A percentile compares a stretch with the other conserved stretches of the same genome.
These are phyloP conservation scores for Suillus placidus DNA, from an alignment of 768 basidiomycete species.

Conservation along the genomic window DNA sequence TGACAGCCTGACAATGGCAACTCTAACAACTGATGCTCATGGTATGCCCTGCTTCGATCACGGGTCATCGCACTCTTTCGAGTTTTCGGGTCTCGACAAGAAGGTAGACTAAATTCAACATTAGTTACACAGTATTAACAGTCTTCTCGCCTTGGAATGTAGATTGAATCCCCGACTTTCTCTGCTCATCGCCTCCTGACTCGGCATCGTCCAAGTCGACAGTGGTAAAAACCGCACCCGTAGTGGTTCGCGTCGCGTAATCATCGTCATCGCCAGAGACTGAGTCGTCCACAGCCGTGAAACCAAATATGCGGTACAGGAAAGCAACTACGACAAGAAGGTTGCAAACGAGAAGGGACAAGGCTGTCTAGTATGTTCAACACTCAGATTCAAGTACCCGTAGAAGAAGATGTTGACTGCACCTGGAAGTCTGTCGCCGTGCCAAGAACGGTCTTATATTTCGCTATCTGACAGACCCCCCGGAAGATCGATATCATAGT, in stretches of 20 bases:
- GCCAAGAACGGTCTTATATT: neutral
- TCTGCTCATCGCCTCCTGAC: neutral
- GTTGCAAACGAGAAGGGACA: slow-evolving; percentile 3
- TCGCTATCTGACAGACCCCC: neutral
- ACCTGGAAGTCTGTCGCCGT: slow-evolving; percentile 5
- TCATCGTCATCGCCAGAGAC: neutral
- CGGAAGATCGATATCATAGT: slow-evolving; percentile 8
- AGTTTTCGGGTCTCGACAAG: neutral
- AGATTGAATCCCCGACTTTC: neutral
- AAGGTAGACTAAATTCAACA: neutral
- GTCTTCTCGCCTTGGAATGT: neutral
- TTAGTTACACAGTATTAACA: neutral
- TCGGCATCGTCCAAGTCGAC: neutral
- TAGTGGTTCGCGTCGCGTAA: slow-evolving; percentile 1
- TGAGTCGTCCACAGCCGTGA: neutral
- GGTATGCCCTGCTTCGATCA: neutral
- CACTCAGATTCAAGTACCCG: neutral
- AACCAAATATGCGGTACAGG: slow-evolving; percentile 4
- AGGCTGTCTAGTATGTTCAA: neutral
- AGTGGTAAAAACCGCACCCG: neutral
- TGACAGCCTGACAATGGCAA: neutral
- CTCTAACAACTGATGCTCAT: neutral
- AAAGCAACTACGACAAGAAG: slow-evolving; percentile 4
- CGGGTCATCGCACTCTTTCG: neutral
- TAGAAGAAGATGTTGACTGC: neutral